Percentiles rank a stretch among this genome's conserved stretches.
phyloP scores from a whole-genome alignment of 179 eudicot genomes.

The Dionaea muscipula region DNA sequence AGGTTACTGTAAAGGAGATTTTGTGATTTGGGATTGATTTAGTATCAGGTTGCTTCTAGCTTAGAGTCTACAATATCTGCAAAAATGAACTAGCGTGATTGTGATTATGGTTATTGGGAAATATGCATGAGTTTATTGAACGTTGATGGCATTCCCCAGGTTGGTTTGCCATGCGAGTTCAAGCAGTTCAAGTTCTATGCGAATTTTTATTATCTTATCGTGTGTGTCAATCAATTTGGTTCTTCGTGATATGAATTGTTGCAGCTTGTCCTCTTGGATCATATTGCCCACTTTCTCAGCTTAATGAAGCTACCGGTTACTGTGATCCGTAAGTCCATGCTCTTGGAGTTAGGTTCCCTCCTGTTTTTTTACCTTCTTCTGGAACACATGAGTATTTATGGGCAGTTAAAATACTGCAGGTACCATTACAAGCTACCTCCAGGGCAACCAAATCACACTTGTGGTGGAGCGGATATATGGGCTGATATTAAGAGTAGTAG shows the following conservation, averaged over 20 bases:
- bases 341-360: neutral
- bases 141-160: too few relatives aligned
- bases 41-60: too few relatives aligned
- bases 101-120: too few relatives aligned
- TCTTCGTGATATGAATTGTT: conserved; percentile 5
- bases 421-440: conserved; percentile 62
- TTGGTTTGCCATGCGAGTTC: too few relatives aligned
- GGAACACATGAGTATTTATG: neutral
- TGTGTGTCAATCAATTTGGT: conserved; percentile 1
- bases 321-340: conserved; percentile 76
- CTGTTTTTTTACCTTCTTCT: conserved; percentile 1
- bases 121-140: too few relatives aligned
- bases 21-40: too few relatives aligned
- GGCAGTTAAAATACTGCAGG: conserved; percentile 18
- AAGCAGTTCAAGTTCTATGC: too few relatives aligned
- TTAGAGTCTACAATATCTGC: too few relatives aligned
- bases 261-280: conserved; percentile 90
- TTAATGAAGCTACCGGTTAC: conserved; percentile 41
- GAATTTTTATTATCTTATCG: conserved; percentile 5
- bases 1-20: too few relatives aligned
- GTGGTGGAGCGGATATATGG: conserved; percentile 86
- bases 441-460: conserved; percentile 54
- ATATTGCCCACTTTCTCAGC: conserved; percentile 56
- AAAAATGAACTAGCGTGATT: too few relatives aligned
- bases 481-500: conserved; percentile 44